Conservation (phyloP, 2,329 filamentous ascomycete species). For the Neofusicoccum parvum region DNA sequence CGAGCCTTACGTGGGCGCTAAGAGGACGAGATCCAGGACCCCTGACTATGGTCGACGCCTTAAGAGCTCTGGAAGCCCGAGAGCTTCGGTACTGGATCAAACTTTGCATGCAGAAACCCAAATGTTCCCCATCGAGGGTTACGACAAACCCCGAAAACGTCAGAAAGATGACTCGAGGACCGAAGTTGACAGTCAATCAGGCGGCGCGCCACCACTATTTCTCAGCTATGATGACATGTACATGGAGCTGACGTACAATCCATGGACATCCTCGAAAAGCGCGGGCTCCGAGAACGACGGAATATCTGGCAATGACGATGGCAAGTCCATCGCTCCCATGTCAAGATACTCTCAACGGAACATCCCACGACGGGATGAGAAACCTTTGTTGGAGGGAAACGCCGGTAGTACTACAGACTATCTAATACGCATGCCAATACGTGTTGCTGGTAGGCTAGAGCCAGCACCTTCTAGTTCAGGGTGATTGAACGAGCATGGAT, state of each 20-base stretch:
- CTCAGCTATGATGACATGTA: neutral
- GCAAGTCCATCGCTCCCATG: too few relatives aligned
- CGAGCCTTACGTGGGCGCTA: neutral
- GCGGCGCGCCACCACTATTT: neutral
- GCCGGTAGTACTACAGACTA: too few relatives aligned
- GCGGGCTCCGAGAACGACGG: too few relatives aligned
- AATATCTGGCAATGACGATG: neutral
- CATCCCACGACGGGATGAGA: too few relatives aligned
- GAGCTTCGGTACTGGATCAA: neutral
- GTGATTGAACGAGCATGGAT: neutral
- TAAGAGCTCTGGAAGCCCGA: neutral
- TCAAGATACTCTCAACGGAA: neutral
- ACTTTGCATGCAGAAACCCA: neutral
- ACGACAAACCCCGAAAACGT: neutral
- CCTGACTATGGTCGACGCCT: neutral
- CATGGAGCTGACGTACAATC: constrained; percentile 6
- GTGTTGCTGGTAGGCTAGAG: neutral
- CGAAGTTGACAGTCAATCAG: neutral
- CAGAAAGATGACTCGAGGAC: neutral
- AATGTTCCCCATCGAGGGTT: neutral
- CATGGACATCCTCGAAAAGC: neutral
- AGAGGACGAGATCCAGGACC: neutral
- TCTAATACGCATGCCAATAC: neutral
- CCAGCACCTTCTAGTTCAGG: neutral
- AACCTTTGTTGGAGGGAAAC: too few relatives aligned